These are phyloP conservation scores for Sicyos edulis DNA, from an alignment of 306 rosid genomes.

Conservation along the genomic window DNA sequence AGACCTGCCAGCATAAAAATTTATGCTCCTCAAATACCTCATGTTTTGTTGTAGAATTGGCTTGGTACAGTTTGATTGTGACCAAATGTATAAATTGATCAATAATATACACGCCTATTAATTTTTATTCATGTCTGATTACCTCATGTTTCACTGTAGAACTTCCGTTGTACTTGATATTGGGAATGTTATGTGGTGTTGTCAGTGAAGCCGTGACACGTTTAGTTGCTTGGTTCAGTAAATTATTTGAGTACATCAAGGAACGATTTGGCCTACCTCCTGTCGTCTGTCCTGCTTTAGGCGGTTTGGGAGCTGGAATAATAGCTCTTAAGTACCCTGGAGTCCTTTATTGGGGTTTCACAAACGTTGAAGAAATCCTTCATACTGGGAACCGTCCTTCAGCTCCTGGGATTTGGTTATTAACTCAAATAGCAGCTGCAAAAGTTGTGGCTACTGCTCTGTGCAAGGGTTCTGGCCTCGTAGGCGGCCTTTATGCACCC, in stretches of 20 bases:
- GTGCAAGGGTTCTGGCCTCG: conserved; percentile 98
- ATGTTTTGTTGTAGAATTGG: neutral
- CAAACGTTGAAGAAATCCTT: conserved; percentile 96
- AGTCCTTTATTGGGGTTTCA: conserved; percentile 94
- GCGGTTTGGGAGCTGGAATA: conserved; percentile 93
- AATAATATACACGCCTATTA: neutral
- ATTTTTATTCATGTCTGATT: conserved; percentile 21
- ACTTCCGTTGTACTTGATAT: conserved; percentile 82
- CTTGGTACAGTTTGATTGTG: neutral
- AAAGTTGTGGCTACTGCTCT: conserved; percentile 94
- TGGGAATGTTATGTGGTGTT: conserved; percentile 98
- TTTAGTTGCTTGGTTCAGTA: conserved; percentile 77
- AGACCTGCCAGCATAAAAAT: neutral
- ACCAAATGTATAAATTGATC: neutral
- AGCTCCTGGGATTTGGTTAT: conserved; percentile 97
- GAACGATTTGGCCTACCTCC: conserved; percentile 78
- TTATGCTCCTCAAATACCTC: neutral
- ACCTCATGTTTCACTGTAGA: conserved; percentile 54
- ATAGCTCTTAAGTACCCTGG: conserved; percentile 99
- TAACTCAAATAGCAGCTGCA: conserved; percentile 72
- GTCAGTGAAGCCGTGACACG: conserved; percentile 86
- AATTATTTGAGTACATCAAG: conserved; percentile 61
- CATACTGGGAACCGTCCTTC: conserved; percentile 90
- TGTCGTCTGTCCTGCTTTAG: conserved; percentile 89
- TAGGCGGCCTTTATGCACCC: conserved; percentile 98